Conservation (phyloP, 2,329 filamentous ascomycete genomes). For the Didymosphaeria variabile region DNA sequence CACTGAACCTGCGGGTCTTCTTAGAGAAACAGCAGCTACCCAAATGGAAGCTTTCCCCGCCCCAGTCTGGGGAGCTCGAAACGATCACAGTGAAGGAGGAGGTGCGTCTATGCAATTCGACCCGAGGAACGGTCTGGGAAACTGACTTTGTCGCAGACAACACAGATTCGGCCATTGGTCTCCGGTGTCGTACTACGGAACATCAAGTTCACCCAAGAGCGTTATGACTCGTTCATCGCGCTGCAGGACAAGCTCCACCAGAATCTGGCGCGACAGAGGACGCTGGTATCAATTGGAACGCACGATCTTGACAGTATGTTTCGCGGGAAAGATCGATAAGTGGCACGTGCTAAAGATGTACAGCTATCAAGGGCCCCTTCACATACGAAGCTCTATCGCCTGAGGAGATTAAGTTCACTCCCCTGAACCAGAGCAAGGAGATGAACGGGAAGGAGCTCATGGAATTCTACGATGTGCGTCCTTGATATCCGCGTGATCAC, state of each 20-base stretch:
- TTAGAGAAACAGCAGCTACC: conserved; percentile 77
- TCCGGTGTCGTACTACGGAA: conserved; percentile 89
- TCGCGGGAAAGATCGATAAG: not conserved
- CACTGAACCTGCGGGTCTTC: conserved; percentile 96
- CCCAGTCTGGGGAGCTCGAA: conserved; percentile 76
- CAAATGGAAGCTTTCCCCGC: conserved; percentile 78
- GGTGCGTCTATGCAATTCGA: conserved; percentile 40
- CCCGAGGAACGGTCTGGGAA: not conserved
- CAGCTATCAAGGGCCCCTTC: conserved; percentile 85
- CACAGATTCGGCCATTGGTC: conserved; percentile 83
- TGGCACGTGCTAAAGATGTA: conserved; percentile 26
- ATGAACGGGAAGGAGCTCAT: conserved; percentile 91
- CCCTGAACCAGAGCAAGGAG: conserved; percentile 88
- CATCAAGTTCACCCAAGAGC: conserved; percentile 87
- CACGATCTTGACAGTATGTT: conserved; percentile 83
- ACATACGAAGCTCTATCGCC: conserved; percentile 92
- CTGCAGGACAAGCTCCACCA: conserved; percentile 98
- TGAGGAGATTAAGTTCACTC: conserved; percentile 89
- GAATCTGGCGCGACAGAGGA: conserved; percentile 91
- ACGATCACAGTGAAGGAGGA: conserved; percentile 80
- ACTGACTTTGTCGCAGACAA: conserved; percentile 62
- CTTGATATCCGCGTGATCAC: not conserved
- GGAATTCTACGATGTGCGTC: conserved; percentile 79
- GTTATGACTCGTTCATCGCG: conserved; percentile 96
- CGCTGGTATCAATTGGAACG: conserved; percentile 95